Conservation (phyloP, 2,329 filamentous ascomycete species). For the Penicillium paneum region DNA sequence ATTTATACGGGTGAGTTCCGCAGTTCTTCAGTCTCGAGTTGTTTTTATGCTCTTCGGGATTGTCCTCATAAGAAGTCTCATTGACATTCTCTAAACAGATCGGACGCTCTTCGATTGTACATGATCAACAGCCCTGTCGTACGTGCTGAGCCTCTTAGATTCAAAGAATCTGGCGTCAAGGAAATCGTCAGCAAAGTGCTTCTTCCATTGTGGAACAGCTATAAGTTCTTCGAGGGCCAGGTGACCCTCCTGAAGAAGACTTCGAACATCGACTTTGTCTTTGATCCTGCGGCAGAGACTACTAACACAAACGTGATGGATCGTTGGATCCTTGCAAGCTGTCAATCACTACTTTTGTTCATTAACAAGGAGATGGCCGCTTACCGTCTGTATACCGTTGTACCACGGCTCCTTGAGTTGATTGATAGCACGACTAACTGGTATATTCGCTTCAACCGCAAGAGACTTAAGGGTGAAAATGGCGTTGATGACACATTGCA, state of each 20-base stretch:
- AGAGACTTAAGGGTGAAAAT: constrained; percentile 84
- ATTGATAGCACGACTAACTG: constrained; percentile 98
- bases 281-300: constrained; percentile 71
- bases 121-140: constrained; percentile 96
- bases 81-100: constrained; percentile 44
- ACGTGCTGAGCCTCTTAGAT: constrained; percentile 81
- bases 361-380: constrained; percentile 87
- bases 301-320: constrained; percentile 92
- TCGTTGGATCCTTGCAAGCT: constrained; percentile 88
- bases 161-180: constrained; percentile 89
- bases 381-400: constrained; percentile 85
- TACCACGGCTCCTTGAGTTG: constrained; percentile 74
- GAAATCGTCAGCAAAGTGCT: constrained; percentile 91
- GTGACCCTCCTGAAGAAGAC: constrained; percentile 83
- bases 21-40: neutral
- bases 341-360: constrained; percentile 85
- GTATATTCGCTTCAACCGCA: constrained; percentile 95
- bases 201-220: constrained; percentile 91
- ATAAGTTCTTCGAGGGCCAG: constrained; percentile 93
- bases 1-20: constrained; percentile 60
- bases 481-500: constrained; percentile 82
- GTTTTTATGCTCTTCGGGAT: neutral
- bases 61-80: neutral
- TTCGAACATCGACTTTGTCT: constrained; percentile 70
- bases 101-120: constrained; percentile 89